Evolutionary conservation across 306 rosid genomes (phyloP).

Genomic region (Prunus mira): DNA sequence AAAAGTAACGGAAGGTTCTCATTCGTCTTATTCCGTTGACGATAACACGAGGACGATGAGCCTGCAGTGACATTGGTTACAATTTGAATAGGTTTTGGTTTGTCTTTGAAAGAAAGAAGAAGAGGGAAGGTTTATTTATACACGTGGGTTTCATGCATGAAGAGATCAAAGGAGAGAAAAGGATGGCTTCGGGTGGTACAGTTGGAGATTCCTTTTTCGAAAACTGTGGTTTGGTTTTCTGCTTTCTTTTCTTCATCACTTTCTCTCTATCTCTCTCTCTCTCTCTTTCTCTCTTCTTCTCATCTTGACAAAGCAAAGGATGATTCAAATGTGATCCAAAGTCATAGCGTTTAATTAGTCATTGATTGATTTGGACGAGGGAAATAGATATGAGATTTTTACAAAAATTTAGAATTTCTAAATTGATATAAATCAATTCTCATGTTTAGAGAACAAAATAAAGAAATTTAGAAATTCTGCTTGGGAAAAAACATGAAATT

Average conservation of each 20-base stretch:
- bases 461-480: too few species aligned
- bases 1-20: constrained; percentile 58
- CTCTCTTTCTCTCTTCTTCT: too few species aligned
- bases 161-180: constrained; percentile 22
- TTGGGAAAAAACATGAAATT: too few species aligned
- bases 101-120: neutral
- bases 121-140: neutral
- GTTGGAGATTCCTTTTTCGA: constrained; percentile 44
- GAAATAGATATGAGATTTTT: too few species aligned
- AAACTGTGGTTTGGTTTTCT: neutral
- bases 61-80: constrained; percentile 33
- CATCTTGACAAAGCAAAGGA: constrained; percentile 14
- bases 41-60: constrained; percentile 45
- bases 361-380: too few species aligned
- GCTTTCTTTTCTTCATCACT: neutral
- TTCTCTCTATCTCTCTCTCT: neutral
- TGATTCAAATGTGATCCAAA: neutral
- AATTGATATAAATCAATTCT: too few species aligned
- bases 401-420: too few species aligned
- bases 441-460: too few species aligned
- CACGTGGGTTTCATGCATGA: constrained; percentile 1
- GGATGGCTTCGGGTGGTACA: constrained; percentile 44
- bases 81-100: neutral
- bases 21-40: constrained; percentile 57
- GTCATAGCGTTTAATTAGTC: too few species aligned